Percentiles rank a stretch among this genome's conserved stretches.
phyloP scores from a whole-genome alignment of 1,139 yeast genomes.

The Candida tropicalis region DNA sequence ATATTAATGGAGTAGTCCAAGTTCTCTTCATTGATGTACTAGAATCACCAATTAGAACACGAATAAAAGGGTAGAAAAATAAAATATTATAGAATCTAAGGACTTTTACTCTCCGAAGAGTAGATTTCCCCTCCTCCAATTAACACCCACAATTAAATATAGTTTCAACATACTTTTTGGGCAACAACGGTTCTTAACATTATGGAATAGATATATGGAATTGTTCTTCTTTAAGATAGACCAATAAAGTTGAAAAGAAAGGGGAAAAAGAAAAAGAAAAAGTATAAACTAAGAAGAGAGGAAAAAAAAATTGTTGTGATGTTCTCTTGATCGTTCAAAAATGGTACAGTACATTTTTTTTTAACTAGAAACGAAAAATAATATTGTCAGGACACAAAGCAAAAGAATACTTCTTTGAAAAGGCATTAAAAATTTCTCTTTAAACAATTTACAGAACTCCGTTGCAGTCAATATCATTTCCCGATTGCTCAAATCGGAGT shows the following conservation, averaged over 20 bases:
- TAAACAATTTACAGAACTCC: too few species aligned
- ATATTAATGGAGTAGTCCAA: too few species aligned
- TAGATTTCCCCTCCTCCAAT: not conserved
- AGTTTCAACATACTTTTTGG: constrained; percentile 27
- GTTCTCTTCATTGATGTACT: too few species aligned
- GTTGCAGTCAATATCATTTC: not conserved
- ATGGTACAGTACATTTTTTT: not conserved
- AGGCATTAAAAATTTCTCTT: not conserved
- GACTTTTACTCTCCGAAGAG: constrained; percentile 4
- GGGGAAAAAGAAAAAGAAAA: constrained; percentile 6
- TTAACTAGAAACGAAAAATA: not conserved
- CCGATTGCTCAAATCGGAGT: too few species aligned
- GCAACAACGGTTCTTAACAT: constrained; percentile 32
- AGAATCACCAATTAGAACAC: not conserved
- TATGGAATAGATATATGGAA: constrained; percentile 11
- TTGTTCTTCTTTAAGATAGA: constrained; percentile 1
- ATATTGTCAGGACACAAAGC: not conserved
- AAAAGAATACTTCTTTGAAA: not conserved
- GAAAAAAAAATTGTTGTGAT: constrained; percentile 9
- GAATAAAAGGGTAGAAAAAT: not conserved
- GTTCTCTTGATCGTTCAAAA: constrained; percentile 6
- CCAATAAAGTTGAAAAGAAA: not conserved
- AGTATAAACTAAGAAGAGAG: constrained; percentile 2
- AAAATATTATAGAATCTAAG: not conserved
- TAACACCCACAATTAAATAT: not conserved